Base-by-base conservation (phyloP, 495 filamentous ascomycete species). In the Aspergillus carlsbadensis region DNA sequence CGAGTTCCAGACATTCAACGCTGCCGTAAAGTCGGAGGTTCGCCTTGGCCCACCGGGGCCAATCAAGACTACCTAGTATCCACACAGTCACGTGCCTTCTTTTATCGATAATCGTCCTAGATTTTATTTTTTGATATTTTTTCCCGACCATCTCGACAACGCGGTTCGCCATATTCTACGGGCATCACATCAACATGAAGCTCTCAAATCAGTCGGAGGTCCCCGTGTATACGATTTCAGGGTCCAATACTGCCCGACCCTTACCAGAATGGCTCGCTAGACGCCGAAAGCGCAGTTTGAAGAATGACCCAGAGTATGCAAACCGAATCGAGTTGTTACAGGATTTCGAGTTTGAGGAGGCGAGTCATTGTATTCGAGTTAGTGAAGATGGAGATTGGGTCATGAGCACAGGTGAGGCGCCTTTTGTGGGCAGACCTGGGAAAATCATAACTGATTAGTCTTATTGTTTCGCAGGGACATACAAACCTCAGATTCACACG, bases 311-410 rank as follows among this genome's bases (percentile, higher is more conserved):
- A 45, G 92, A 96, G 61, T 97, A 89, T 73, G 86, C 91, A 52
- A 96, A 91, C 67, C 88, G 94, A 48, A 87, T 99, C 56, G 95
- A 99, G 70, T 78, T 99, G 45, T 79, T 99, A 21, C 95, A 99
- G 65, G 93, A 98, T 65, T 99, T 99, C 67, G 92, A 96, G 64
- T 99, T 98, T 59, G 94, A 98, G 65, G 95, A 99, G 71, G 92
- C 95, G n/a, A 96, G 92, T 67, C 83, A 87, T 42, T 97, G 93
- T 68, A 81, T 99, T 43, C 78, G 91, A 33, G 88, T 91, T 31
- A 96, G 90, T 67, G 94, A 97, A 54, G 95, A 99, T 82, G 92
- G 93, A 34, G 87, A 98, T 65, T 99, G 94, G 90, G 90, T 96
- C 10, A 95, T 98, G 89, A 96, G 91, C 62, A 95, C 93, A 60